phyloP scores from a whole-genome alignment of 345 rosid genomes.

The Arabis alpina region DNA sequence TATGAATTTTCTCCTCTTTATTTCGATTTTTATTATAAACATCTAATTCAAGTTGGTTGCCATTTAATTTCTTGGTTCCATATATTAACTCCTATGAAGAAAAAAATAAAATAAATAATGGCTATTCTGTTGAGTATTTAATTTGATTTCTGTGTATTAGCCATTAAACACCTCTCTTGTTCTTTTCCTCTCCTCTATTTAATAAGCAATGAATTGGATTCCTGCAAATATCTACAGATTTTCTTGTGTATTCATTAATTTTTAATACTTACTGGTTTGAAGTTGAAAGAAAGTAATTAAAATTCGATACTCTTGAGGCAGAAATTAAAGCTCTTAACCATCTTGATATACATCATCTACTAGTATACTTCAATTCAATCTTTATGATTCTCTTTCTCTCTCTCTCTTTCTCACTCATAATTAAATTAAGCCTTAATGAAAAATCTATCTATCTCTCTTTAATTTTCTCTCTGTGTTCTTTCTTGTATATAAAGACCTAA shows the following conservation, averaged over 20 bases:
- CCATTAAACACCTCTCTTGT: conserved; percentile 56
- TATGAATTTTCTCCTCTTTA: conserved; percentile 52
- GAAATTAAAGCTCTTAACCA: conserved; percentile 23
- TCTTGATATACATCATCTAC: conserved; percentile 19
- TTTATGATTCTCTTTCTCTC: conserved; percentile 46
- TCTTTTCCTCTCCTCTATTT: conserved; percentile 38
- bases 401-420: conserved; percentile 59
- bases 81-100: conserved; percentile 60
- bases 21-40: conserved; percentile 29
- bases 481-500: conserved; percentile 59
- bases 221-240: conserved; percentile 38
- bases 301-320: conserved; percentile 39
- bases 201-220: conserved; percentile 57
- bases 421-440: conserved; percentile 73
- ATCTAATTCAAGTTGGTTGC: conserved; percentile 57
- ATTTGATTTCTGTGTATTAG: conserved; percentile 43
- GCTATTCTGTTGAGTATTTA: conserved; percentile 45
- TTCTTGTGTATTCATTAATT: conserved; percentile 17
- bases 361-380: conserved; percentile 51
- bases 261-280: conserved; percentile 21
- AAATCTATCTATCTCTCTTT: conserved; percentile 53
- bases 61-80: conserved; percentile 66
- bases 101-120: conserved; percentile 37
- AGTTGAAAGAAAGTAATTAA: conserved; percentile 33
- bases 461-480: conserved; percentile 43